These are phyloP conservation scores for Chaetomium cochliodes DNA, from an alignment of 495 filamentous ascomycete genomes.

Conservation along the genomic window DNA sequence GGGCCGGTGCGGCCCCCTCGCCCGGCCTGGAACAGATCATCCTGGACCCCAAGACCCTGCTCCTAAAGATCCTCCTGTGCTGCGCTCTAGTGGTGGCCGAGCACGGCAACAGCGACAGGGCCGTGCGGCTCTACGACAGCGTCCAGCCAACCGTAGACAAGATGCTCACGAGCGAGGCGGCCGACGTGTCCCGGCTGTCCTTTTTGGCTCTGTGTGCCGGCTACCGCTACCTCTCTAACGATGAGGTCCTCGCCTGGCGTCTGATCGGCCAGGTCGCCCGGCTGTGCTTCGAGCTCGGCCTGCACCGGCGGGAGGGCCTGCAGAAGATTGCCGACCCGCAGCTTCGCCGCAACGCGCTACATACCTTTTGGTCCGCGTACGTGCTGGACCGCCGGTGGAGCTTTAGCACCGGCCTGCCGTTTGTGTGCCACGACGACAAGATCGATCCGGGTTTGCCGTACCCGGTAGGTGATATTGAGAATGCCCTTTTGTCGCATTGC, in stretches of 20 bases:
- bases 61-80: slow-evolving; percentile 78
- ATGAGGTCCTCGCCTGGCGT: slow-evolving; percentile 78
- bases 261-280: slow-evolving; percentile 72
- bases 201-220: slow-evolving; percentile 73
- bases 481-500: neutral
- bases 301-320: slow-evolving; percentile 73
- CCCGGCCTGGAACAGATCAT: slow-evolving; percentile 57
- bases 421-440: slow-evolving; percentile 77
- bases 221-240: slow-evolving; percentile 79
- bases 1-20: slow-evolving; percentile 27
- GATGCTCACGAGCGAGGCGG: slow-evolving; percentile 62
- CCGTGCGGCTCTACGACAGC: slow-evolving; percentile 65
- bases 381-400: slow-evolving; percentile 79
- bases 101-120: slow-evolving; percentile 71
- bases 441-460: slow-evolving; percentile 75
- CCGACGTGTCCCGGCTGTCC: slow-evolving; percentile 67
- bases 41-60: slow-evolving; percentile 63
- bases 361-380: slow-evolving; percentile 79
- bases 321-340: slow-evolving; percentile 62
- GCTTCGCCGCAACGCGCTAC: slow-evolving; percentile 59
- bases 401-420: slow-evolving; percentile 77
- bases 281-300: slow-evolving; percentile 75
- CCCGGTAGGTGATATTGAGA: slow-evolving; percentile 56
- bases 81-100: slow-evolving; percentile 71
- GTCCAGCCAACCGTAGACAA: slow-evolving; percentile 67